These are phyloP conservation scores for Fusarium domesticum DNA, from an alignment of 2,329 filamentous ascomycete species.

Conservation along the genomic window DNA sequence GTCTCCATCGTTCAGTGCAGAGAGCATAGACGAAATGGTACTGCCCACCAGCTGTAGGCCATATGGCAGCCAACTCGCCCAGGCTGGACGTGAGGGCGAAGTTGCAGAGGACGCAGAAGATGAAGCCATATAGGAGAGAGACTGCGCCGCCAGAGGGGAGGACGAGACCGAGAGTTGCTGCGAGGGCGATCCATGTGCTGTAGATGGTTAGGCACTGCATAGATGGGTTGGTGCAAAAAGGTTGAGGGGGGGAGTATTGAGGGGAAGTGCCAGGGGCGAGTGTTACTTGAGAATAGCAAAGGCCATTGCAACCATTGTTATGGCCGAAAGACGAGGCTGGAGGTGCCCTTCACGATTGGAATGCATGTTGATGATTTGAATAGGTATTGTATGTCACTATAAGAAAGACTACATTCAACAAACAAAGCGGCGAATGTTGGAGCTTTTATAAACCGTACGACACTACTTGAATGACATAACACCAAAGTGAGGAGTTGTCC, in stretches of 20 bases:
- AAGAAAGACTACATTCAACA: too few relatives aligned
- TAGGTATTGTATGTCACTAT: too few relatives aligned
- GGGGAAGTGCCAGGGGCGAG: constrained; percentile 7
- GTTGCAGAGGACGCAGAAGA: constrained; percentile 45
- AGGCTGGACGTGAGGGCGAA: constrained; percentile 41
- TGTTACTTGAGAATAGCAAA: constrained; percentile 42
- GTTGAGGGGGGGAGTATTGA: constrained; percentile 15
- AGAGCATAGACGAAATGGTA: constrained; percentile 44
- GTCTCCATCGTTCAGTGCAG: constrained; percentile 38
- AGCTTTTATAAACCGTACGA: too few relatives aligned
- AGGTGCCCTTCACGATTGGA: constrained; percentile 27
- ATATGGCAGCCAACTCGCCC: constrained; percentile 43
- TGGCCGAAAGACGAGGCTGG: constrained; percentile 35
- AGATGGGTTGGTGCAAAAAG: neutral
- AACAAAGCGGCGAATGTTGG: too few relatives aligned
- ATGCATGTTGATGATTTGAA: neutral
- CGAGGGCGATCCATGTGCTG: constrained; percentile 33
- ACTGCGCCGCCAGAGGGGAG: constrained; percentile 41
- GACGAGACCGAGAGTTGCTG: constrained; percentile 41
- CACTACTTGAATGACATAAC: too few relatives aligned
- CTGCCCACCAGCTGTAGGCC: constrained; percentile 45
- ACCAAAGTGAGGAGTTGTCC: too few relatives aligned
- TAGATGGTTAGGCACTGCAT: too few relatives aligned
- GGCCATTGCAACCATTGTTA: constrained; percentile 41
- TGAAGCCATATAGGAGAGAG: constrained; percentile 43